Percentiles rank a stretch among this genome's conserved stretches.
These are phyloP conservation scores for Microcyclosporella mali DNA, from an alignment of 2,329 filamentous ascomycete species.

Conservation along the genomic window DNA sequence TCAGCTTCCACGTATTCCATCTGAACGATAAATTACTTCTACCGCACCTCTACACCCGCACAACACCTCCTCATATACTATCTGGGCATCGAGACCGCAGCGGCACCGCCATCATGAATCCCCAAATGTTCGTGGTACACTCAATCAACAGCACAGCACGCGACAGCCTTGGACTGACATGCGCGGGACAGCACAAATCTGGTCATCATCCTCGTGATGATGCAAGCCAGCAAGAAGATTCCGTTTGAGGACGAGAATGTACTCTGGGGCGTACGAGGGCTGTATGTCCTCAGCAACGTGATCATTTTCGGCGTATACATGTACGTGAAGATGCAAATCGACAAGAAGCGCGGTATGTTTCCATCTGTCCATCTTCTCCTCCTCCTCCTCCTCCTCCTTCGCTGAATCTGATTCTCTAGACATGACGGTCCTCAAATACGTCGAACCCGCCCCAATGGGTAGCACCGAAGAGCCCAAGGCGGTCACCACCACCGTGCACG, in stretches of 20 bases:
- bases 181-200: slow-evolving; percentile 67
- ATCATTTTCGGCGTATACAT: slow-evolving; percentile 80
- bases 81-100: not conserved
- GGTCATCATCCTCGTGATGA: slow-evolving; percentile 92
- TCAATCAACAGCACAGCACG: slow-evolving; percentile 1
- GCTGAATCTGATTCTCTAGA: slow-evolving; percentile 57
- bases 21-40: not conserved
- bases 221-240: slow-evolving; percentile 95
- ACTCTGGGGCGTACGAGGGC: slow-evolving; percentile 56
- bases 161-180: slow-evolving; percentile 3
- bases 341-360: slow-evolving; percentile 90
- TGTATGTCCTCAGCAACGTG: slow-evolving; percentile 67
- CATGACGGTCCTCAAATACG: slow-evolving; percentile 95
- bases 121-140: slow-evolving; percentile 27
- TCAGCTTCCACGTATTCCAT: too few species aligned
- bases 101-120: slow-evolving; percentile 26
- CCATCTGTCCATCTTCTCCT: not conserved
- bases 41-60: not conserved
- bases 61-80: not conserved
- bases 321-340: slow-evolving; percentile 78
- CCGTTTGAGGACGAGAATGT: slow-evolving; percentile 84
- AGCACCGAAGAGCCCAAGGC: slow-evolving; percentile 92
- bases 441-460: slow-evolving; percentile 90
- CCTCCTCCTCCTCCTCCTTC: not conserved
- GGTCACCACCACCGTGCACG: slow-evolving; percentile 91